Percentiles rank a stretch among this genome's conserved stretches.
Evolutionary conservation across 1,284 basidiomycete species (phyloP).

Genomic region (Austropuccinia psidii): DNA sequence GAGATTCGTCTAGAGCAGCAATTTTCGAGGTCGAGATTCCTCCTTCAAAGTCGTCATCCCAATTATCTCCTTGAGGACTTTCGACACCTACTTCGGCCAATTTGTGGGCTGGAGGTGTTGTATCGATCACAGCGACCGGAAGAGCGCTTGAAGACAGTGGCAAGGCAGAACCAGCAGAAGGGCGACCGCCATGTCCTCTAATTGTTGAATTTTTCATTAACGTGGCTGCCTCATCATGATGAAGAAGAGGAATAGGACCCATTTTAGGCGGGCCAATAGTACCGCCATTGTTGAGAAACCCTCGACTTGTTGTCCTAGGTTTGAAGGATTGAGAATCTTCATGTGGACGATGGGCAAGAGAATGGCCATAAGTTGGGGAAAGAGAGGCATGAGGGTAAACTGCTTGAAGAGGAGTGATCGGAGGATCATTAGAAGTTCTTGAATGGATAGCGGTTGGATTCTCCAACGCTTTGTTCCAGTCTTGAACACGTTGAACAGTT

Average conservation of each 20-base stretch:
- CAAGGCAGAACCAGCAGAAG: slow-evolving; percentile 39
- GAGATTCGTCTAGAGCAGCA: slow-evolving; percentile 48
- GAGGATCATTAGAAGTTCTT: slow-evolving; percentile 10
- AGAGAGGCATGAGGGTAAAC: background rate
- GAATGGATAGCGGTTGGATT: slow-evolving; percentile 11
- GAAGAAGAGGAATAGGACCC: background rate
- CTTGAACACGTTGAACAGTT: slow-evolving; percentile 85
- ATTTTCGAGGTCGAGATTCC: slow-evolving; percentile 78
- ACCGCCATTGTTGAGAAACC: background rate
- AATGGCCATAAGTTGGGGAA: background rate
- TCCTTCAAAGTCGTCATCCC: slow-evolving; percentile 96
- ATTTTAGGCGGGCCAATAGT: slow-evolving; percentile 20
- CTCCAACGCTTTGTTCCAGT: slow-evolving; percentile 88
- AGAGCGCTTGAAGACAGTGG: slow-evolving; percentile 37
- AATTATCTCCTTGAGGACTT: slow-evolving; percentile 68
- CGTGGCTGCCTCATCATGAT: slow-evolving; percentile 17
- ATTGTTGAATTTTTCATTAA: slow-evolving; percentile 33
- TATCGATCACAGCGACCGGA: slow-evolving; percentile 39
- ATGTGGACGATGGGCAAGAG: slow-evolving; percentile 16
- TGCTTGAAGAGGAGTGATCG: slow-evolving; percentile 17
- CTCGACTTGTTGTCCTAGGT: slow-evolving; percentile 4
- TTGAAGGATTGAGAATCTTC: background rate
- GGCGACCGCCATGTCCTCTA: slow-evolving; percentile 13
- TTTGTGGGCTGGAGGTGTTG: slow-evolving; percentile 41
- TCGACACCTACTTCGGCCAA: slow-evolving; percentile 53